Evolutionary conservation across 768 basidiomycete species (phyloP).

Genomic region (Artomyces pyxidatus): DNA sequence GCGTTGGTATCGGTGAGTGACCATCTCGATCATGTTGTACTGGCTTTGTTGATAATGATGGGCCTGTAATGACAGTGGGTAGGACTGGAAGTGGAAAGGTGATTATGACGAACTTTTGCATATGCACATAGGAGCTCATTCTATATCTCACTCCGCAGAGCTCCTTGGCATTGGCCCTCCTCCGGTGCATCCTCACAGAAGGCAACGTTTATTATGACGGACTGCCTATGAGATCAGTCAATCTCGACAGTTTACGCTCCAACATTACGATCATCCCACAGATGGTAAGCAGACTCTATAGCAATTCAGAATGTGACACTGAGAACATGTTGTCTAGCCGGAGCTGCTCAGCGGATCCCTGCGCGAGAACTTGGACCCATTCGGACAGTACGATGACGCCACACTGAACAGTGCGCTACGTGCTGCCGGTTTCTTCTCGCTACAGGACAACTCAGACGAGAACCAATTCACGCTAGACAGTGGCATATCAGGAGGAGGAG

Average conservation of each 20-base stretch:
- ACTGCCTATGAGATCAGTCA: constrained; percentile 34
- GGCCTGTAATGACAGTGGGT: constrained; percentile 31
- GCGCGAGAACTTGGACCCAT: constrained; percentile 55
- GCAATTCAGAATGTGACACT: background rate
- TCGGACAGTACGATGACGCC: constrained; percentile 45
- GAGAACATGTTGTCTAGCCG: constrained; percentile 24
- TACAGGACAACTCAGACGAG: constrained; percentile 30
- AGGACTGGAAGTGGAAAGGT: constrained; percentile 52
- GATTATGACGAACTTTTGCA: no score
- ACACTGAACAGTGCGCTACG: constrained; percentile 41
- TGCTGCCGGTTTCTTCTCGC: constrained; percentile 37
- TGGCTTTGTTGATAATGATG: background rate
- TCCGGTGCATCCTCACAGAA: constrained; percentile 46
- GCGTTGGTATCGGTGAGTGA: constrained; percentile 48
- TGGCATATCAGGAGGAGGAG: background rate
- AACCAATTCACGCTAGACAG: constrained; percentile 28
- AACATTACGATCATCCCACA: constrained; percentile 57
- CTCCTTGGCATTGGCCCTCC: constrained; percentile 42
- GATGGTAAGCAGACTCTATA: constrained; percentile 27
- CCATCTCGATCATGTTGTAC: background rate
- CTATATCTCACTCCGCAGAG: no score
- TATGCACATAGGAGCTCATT: no score
- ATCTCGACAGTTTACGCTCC: constrained; percentile 43
- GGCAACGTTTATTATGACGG: constrained; percentile 48
- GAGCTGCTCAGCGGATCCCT: constrained; percentile 49